Conservation (phyloP, 208 protist genomes). For the Acanthamoeba royreba region DNA sequence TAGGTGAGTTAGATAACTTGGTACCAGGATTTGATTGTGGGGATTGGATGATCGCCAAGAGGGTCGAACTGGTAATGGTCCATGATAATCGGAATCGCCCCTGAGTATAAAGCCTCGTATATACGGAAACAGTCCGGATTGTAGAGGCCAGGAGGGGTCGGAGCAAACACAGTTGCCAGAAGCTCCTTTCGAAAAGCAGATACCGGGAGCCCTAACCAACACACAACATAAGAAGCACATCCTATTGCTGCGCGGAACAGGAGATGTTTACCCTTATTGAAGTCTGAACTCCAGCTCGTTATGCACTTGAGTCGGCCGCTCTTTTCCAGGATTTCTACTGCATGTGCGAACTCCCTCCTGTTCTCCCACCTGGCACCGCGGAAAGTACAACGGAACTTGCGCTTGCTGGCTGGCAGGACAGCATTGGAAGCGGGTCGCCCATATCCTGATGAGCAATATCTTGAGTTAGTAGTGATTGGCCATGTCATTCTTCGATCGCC, state of each 20-base stretch:
- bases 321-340: not conserved
- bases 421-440: not conserved
- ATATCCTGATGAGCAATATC: not conserved
- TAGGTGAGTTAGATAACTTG: no score
- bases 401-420: slow-evolving; percentile 22
- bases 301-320: not conserved
- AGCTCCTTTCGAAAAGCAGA: slow-evolving; percentile 15
- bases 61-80: not conserved
- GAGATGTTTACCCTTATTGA: not conserved
- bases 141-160: not conserved
- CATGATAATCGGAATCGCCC: not conserved
- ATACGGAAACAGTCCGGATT: slow-evolving; percentile 25
- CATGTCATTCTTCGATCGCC: no score
- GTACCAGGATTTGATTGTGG: not conserved
- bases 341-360: not conserved
- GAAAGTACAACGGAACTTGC: slow-evolving; percentile 1
- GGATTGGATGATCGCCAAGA: slow-evolving; percentile 15
- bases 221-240: not conserved
- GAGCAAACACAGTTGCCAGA: not conserved
- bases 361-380: not conserved
- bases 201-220: not conserved
- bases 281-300: not conserved
- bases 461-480: not conserved
- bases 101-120: not conserved
- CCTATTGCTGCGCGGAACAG: not conserved